phyloP scores from a whole-genome alignment of 176 grass and related monocot genomes.

The Thinopyrum elongatum region DNA sequence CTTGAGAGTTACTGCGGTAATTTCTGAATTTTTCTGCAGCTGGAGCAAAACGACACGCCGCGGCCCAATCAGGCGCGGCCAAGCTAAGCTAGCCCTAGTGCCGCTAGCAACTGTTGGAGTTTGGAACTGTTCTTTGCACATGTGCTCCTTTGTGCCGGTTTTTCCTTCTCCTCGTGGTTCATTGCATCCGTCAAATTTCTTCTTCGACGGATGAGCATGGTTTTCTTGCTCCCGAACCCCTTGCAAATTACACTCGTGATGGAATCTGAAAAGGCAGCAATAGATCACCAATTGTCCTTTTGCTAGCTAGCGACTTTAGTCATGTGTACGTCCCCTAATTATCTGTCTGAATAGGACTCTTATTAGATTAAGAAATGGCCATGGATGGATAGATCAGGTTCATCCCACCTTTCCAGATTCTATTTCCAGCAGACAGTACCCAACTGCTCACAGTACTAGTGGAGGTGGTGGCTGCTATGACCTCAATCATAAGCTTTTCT shows the following conservation, averaged over 20 bases:
- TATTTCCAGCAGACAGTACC: constrained; percentile 25
- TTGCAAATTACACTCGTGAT: not conserved
- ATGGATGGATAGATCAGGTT: constrained; percentile 3
- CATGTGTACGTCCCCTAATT: not conserved
- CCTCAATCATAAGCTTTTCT: constrained; percentile 25
- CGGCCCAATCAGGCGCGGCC: not conserved
- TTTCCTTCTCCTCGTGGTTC: not conserved
- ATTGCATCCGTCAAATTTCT: not conserved
- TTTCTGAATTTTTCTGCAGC: not conserved
- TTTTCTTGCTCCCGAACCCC: not conserved
- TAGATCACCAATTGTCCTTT: not conserved
- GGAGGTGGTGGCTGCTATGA: constrained; percentile 32
- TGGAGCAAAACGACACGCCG: not conserved
- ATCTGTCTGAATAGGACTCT: constrained; percentile 3
- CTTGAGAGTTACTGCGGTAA: not conserved
- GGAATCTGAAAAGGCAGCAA: not conserved
- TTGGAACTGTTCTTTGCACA: not conserved
- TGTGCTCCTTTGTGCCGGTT: not conserved
- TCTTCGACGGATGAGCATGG: not conserved
- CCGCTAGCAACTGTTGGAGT: not conserved
- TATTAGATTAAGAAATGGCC: constrained; percentile 20
- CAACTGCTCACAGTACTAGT: constrained; percentile 2
- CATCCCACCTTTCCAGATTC: constrained; percentile 25
- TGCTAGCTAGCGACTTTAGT: constrained; percentile 7
- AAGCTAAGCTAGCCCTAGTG: not conserved